phyloP scores from a whole-genome alignment of 805 yeast genomes.

The Limtongozyma cylindracea region DNA sequence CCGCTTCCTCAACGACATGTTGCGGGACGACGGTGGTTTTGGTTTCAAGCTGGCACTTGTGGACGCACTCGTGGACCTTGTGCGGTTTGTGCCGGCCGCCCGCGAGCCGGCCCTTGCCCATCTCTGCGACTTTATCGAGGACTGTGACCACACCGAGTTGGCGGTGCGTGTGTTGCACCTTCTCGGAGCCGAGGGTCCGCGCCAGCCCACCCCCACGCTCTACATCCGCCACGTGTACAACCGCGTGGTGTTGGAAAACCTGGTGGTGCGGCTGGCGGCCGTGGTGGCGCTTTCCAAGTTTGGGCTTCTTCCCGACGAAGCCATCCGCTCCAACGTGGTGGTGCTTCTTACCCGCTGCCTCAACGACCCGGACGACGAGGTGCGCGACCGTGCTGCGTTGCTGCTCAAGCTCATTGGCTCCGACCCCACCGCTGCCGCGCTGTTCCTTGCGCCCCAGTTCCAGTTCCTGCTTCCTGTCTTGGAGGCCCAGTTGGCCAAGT shows the following conservation, averaged over 20 bases:
- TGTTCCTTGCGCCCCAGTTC: conserved; percentile 38
- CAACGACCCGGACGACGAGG: conserved; percentile 85
- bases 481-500: conserved; percentile 52
- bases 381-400: conserved; percentile 88
- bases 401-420: conserved; percentile 38
- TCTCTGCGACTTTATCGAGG: conserved; percentile 92
- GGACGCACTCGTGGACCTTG: conserved; percentile 81
- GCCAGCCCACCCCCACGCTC: conserved; percentile 60
- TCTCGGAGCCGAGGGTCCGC: conserved; percentile 88
- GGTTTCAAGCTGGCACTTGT: conserved; percentile 69
- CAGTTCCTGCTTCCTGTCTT: conserved; percentile 52
- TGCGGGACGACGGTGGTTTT: conserved; percentile 81
- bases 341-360: conserved; percentile 64
- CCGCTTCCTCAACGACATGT: conserved; percentile 53
- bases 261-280: conserved; percentile 88
- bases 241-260: conserved; percentile 87
- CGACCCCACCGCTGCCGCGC: conserved; percentile 6
- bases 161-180: conserved; percentile 82
- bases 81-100: conserved; percentile 65
- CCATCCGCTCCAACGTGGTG: conserved; percentile 40
- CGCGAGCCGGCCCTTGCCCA: conserved; percentile 65
- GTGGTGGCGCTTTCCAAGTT: conserved; percentile 81
- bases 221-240: conserved; percentile 92
- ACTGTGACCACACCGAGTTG: conserved; percentile 88
- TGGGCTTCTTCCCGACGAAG: conserved; percentile 51